Evolutionary conservation across 1,284 basidiomycete species (phyloP).

Genomic region (Marasmius oreades): DNA sequence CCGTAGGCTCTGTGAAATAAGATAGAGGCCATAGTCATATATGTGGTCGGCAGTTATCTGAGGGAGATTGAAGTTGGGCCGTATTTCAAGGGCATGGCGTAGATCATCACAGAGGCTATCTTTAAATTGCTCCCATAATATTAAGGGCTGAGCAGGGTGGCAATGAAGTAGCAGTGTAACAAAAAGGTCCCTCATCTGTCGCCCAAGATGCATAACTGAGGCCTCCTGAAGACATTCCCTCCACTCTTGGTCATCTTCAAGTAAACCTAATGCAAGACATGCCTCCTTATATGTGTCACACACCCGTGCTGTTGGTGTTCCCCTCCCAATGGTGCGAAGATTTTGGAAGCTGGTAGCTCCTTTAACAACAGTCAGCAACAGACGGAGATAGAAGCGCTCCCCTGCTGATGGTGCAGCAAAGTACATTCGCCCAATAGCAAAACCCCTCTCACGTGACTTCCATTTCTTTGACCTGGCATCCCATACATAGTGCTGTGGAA

Average conservation of each 20-base stretch:
- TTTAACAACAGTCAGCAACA: constrained; percentile 32
- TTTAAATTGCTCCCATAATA: constrained; percentile 34
- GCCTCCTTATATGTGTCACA: constrained; percentile 30
- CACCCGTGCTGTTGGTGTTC: no score
- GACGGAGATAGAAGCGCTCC: constrained; percentile 34
- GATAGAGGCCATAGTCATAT: constrained; percentile 33
- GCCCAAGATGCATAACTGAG: no score
- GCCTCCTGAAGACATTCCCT: constrained; percentile 33
- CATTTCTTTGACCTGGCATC: no score
- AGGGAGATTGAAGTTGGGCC: neutral
- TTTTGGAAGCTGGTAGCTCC: constrained; percentile 33
- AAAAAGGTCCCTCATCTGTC: no score
- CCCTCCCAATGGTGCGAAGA: constrained; percentile 25
- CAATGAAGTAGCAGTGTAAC: no score
- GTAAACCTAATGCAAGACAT: constrained; percentile 36
- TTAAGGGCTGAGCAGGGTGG: no score
- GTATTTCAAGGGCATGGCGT: constrained; percentile 15
- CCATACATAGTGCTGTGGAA: no score
- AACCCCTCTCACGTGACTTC: no score
- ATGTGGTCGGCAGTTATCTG: constrained; percentile 23
- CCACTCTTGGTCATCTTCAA: constrained; percentile 45
- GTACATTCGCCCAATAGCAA: no score
- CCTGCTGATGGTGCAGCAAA: no score
- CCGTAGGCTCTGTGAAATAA: no score
- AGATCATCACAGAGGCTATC: constrained; percentile 38